A percentile compares a stretch with the other conserved stretches of the same genome.
Conservation (phyloP, 2,329 filamentous ascomycete species). For the Hypocrella siamensis region DNA sequence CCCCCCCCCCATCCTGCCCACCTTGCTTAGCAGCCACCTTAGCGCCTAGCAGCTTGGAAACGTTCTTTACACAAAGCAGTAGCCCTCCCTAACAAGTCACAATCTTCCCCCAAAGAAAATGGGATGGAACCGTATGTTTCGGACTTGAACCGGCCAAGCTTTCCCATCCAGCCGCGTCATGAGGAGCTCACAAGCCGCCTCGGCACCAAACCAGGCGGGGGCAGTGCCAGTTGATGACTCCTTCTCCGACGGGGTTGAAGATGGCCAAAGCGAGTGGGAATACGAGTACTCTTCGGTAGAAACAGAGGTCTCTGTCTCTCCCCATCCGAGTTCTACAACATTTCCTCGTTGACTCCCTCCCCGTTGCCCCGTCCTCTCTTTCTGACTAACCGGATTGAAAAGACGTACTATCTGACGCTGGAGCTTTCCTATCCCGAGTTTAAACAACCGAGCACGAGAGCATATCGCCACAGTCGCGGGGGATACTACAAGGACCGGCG, state of each 20-base stretch:
- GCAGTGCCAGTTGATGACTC: conserved; percentile 13
- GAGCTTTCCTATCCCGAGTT: conserved; percentile 48
- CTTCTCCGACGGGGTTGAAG: conserved; percentile 11
- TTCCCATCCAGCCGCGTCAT: not conserved
- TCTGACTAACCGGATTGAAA: not conserved
- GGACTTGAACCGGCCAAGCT: no score
- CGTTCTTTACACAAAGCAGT: no score
- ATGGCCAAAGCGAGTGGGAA: conserved; percentile 47
- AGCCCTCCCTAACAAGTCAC: no score
- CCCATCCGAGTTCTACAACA: not conserved
- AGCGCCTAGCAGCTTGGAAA: no score
- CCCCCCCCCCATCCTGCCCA: no score
- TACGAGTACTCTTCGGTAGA: conserved; percentile 51
- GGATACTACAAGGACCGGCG: conserved; percentile 31
- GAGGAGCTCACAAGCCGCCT: not conserved
- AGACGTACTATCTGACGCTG: conserved; percentile 50
- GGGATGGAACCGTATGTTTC: no score
- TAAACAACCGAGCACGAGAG: conserved; percentile 25
- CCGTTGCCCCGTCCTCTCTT: not conserved
- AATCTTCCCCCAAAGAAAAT: no score
- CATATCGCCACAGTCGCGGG: conserved; percentile 22
- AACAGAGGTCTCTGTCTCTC: conserved; percentile 34
- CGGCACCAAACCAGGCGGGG: conserved; percentile 9
- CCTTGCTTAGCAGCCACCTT: no score
- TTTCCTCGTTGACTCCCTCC: not conserved